Evolutionary conservation across 805 yeast species (phyloP), one percentile per base, ranked within the genome.

Genomic region (Komagataella pseudopastoris): DNA sequence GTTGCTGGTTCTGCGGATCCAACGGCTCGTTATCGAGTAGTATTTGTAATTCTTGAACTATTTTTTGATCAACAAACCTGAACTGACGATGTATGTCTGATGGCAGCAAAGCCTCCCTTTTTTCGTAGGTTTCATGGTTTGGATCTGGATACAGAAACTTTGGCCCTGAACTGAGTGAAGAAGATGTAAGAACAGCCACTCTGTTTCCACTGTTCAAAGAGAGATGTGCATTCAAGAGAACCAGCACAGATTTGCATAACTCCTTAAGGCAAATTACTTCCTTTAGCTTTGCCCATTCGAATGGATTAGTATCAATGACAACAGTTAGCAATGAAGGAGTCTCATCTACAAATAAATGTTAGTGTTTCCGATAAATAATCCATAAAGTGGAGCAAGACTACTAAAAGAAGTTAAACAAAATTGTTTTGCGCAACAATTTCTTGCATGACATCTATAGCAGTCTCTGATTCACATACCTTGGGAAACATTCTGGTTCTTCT

Each of bases 71-170:
- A 24, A 91, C 83, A 45, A 78, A 71, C 55, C 84, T 74, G 60
- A 91, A 91, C 61, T 86, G 95, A 55, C 96, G 72, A 61, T 91
- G 88, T 88, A 91, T 88, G 47, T 80, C 82, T 50, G 71, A 60
- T 60, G 76, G 72, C 48, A 79, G 68, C 51, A 74, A 60, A 17
- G 58, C 62, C 2, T 57, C 47, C 44, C 51, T 30, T 49, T 52
- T 45, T 20, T 30, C 43, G 24, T 49, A n/a, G 18, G 54, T 45
- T 49, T 22, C 16, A 53, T 52, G 23, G 49, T 54, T 48, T 12
- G 59, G 49, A 16, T 59, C 56, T 1, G 98, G 98, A 60, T 81
- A 88, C 20, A 91, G 61, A 56, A 85, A 78, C 56, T 71, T 69
- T 0, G 95, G 81, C 0, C 91, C 88, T 12, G 69, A 66, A 2